These are phyloP conservation scores for Calocybe cyanea DNA, from an alignment of 768 basidiomycete species.

Conservation along the genomic window DNA sequence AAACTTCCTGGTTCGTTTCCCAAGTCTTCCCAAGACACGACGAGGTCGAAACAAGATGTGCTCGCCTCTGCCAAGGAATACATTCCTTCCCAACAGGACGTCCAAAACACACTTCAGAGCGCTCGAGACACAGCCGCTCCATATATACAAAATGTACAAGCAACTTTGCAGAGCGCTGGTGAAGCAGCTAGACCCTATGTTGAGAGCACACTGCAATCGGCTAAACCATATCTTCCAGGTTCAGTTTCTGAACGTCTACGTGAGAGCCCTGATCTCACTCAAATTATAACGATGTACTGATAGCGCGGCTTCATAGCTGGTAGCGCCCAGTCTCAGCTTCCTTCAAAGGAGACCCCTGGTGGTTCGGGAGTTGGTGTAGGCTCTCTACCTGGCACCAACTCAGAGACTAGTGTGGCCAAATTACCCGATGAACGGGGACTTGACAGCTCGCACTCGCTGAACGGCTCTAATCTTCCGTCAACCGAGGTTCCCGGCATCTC, in stretches of 20 bases:
- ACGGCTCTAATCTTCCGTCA: background rate
- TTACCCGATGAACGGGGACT: conserved; percentile 40
- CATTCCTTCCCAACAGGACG: background rate
- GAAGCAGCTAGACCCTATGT: too few species aligned
- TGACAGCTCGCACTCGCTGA: too few species aligned
- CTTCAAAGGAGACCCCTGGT: conserved; percentile 4
- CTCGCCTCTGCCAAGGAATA: background rate
- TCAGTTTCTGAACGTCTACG: conserved; percentile 7
- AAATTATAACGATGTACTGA: background rate
- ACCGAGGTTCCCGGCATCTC: conserved; percentile 15
- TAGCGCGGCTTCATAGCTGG: background rate
- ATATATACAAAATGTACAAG: too few species aligned
- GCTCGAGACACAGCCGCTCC: conserved; percentile 5
- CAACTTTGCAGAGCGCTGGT: too few species aligned
- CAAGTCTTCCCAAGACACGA: background rate
- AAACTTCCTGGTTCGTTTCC: background rate
- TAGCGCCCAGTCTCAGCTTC: background rate
- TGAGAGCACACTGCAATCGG: too few species aligned
- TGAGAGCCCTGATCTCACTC: background rate
- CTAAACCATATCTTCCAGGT: conserved; percentile 11
- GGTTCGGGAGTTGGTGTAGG: conserved; percentile 38
- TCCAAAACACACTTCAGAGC: conserved; percentile 4
- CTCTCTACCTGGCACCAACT: conserved; percentile 40
- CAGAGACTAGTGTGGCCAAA: conserved; percentile 40
- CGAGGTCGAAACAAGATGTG: background rate